Percentiles rank a stretch among this genome's conserved stretches.
These are phyloP conservation scores for Pichia membranifaciens DNA, from an alignment of 805 yeast species.

Conservation along the genomic window DNA sequence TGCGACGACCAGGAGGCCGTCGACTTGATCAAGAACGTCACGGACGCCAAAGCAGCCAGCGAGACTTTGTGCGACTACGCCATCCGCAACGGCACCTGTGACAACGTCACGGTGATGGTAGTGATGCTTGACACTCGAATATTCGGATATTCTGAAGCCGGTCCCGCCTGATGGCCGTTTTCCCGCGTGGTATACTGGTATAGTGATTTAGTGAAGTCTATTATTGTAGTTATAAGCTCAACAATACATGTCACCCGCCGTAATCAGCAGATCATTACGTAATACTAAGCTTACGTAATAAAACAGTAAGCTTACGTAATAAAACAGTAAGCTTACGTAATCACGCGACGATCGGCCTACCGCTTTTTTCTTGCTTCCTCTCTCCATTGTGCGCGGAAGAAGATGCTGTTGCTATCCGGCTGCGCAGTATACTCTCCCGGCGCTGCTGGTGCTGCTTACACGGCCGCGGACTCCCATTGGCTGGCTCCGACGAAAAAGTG, in stretches of 20 bases:
- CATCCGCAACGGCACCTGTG: conserved; percentile 72
- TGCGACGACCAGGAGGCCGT: conserved; percentile 81
- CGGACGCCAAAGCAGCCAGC: conserved; percentile 63
- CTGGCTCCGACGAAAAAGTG: not conserved
- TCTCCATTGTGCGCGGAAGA: no score
- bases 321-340: no score
- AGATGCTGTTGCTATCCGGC: conserved; percentile 2
- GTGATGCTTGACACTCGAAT: conserved; percentile 42
- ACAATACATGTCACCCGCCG: not conserved
- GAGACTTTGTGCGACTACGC: conserved; percentile 65
- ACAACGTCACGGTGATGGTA: conserved; percentile 91
- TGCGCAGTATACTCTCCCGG: not conserved
- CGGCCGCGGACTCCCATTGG: conserved; percentile 6
- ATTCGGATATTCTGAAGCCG: not conserved
- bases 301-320: no score
- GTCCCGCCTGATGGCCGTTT: no score
- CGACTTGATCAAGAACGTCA: conserved; percentile 50
- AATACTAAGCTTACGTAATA: no score
- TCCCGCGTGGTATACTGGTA: not conserved
- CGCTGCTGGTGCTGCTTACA: not conserved
- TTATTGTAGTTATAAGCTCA: no score
- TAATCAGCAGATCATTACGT: no score
- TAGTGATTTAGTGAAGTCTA: not conserved
- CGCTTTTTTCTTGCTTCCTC: no score
- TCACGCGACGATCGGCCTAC: not conserved